Percentiles rank a stretch among this genome's conserved stretches.
These are phyloP conservation scores for Sarocladium oryzae DNA, from an alignment of 2,329 filamentous ascomycete species.

Conservation along the genomic window DNA sequence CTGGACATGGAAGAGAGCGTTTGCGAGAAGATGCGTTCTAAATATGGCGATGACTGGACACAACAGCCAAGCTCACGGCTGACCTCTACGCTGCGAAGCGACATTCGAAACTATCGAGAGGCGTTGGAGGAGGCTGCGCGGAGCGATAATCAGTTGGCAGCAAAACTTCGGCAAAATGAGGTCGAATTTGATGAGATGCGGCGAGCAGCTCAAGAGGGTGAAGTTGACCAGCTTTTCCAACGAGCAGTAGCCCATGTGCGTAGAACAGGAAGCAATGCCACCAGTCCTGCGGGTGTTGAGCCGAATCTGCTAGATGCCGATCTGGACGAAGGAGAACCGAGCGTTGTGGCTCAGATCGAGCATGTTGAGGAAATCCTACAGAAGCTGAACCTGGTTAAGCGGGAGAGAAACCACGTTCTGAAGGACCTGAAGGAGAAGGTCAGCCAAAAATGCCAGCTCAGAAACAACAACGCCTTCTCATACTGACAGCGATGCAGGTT, in stretches of 20 bases:
- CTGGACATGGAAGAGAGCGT: conserved; percentile 96
- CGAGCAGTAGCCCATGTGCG: conserved; percentile 75
- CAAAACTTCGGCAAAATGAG: conserved; percentile 80
- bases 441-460: conserved; percentile 21
- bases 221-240: conserved; percentile 85
- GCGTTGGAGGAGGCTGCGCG: conserved; percentile 83
- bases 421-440: conserved; percentile 99
- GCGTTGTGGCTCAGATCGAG: conserved; percentile 82
- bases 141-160: conserved; percentile 78
- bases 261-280: conserved; percentile 53
- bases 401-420: conserved; percentile 82
- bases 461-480: not conserved
- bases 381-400: conserved; percentile 86
- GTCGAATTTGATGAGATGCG: conserved; percentile 93
- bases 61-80: conserved; percentile 90
- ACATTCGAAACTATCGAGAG: conserved; percentile 81
- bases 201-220: conserved; percentile 75
- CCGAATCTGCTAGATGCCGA: conserved; percentile 86
- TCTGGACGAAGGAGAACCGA: conserved; percentile 72
- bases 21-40: conserved; percentile 98
- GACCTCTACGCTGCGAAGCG: conserved; percentile 78
- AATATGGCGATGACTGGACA: conserved; percentile 93
- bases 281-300: conserved; percentile 57
- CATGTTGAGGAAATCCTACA: conserved; percentile 85
- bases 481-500: conserved; percentile 48